Percentiles rank a stretch among this genome's conserved stretches.
These are phyloP conservation scores for Citrullus amarus DNA, from an alignment of 306 rosid genomes.

Conservation along the genomic window DNA sequence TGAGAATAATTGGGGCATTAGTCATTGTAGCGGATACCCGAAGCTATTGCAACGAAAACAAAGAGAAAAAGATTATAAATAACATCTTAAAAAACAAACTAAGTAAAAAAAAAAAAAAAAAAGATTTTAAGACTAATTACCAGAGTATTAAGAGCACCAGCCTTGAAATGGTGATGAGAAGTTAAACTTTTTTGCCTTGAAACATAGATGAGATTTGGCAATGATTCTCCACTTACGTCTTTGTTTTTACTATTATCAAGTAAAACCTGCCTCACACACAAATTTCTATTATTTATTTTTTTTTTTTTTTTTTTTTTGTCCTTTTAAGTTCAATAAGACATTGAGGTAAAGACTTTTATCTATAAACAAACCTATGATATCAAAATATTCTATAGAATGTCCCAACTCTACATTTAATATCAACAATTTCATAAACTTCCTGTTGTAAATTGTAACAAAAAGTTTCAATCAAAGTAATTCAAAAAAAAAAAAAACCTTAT, in stretches of 20 bases:
- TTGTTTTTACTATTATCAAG: slow-evolving; percentile 15
- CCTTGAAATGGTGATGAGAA: slow-evolving; percentile 30
- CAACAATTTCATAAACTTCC: no score
- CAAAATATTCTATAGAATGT: no score
- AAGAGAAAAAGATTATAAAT: neutral
- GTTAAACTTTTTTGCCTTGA: slow-evolving; percentile 27
- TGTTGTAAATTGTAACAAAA: no score
- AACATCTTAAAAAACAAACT: no score
- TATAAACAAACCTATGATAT: no score
- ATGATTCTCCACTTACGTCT: slow-evolving; percentile 7
- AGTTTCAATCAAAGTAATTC: no score
- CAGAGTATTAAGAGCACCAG: slow-evolving; percentile 39
- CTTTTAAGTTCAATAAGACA: no score
- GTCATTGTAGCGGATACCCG: slow-evolving; percentile 31
- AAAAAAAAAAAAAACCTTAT: no score
- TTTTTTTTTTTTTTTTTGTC: no score
- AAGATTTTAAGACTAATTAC: slow-evolving; percentile 4
- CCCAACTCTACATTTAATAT: no score
- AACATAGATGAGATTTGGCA: slow-evolving; percentile 40
- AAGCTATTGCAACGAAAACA: slow-evolving; percentile 9
- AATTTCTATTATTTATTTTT: neutral
- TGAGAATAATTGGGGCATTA: slow-evolving; percentile 28
- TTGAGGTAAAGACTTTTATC: no score
- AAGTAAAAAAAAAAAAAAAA: neutral
- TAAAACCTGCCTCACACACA: slow-evolving; percentile 19